phyloP scores from a whole-genome alignment of 345 rosid genomes.

The Microcos paniculata region DNA sequence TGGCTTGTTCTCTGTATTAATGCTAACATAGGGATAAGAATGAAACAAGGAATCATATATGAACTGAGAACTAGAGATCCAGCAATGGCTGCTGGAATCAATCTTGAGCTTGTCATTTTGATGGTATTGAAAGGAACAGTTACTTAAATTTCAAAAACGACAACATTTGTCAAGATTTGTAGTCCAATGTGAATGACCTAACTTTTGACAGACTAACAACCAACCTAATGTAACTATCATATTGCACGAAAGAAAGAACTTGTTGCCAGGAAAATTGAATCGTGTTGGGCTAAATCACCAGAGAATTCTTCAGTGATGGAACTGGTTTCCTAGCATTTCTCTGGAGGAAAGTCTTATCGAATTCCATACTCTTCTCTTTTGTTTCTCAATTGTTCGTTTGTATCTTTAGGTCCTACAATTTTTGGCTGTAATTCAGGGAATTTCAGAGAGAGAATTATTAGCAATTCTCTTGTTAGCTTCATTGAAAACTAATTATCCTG shows the following conservation, averaged over 20 bases:
- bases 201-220: neutral
- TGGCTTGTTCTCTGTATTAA: neutral
- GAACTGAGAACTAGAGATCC: neutral
- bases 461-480: too few relatives aligned
- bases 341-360: neutral
- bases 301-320: too few relatives aligned
- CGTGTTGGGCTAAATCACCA: too few relatives aligned
- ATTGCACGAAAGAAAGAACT: neutral
- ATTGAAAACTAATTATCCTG: too few relatives aligned
- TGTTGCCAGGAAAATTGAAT: too few relatives aligned
- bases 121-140: neutral
- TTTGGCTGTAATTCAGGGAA: neutral
- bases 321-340: too few relatives aligned
- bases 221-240: neutral
- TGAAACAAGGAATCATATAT: neutral
- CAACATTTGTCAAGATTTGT: neutral
- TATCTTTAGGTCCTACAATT: neutral
- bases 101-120: neutral
- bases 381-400: neutral
- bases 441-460: neutral
- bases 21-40: neutral
- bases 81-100: neutral
- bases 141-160: neutral
- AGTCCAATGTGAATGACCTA: neutral
- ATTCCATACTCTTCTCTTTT: neutral